Conservation (phyloP, 139 green algal genomes). For the Coelastrella sp. region DNA sequence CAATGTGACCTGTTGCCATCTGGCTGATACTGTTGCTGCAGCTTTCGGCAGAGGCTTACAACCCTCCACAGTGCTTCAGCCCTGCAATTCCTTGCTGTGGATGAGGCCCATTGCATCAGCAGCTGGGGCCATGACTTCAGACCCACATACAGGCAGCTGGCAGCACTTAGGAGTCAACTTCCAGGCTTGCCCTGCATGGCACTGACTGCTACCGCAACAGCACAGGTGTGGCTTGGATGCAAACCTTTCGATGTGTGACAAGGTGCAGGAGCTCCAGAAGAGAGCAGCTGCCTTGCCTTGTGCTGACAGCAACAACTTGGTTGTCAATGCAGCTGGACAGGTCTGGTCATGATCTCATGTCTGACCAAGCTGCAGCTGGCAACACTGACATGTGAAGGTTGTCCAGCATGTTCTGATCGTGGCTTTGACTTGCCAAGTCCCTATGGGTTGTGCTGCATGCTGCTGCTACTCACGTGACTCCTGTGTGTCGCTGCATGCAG, state of each 20-base stretch:
- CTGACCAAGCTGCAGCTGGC: no score
- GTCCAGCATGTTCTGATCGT: no score
- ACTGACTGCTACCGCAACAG: constrained; percentile 68
- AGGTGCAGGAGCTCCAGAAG: constrained; percentile 12
- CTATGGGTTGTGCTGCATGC: neutral
- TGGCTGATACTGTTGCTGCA: constrained; percentile 14
- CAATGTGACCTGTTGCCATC: neutral
- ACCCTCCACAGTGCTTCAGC: constrained; percentile 22
- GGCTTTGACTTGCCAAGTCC: no score
- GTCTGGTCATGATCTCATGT: no score
- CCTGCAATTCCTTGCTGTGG: constrained; percentile 65
- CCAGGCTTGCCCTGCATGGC: constrained; percentile 71
- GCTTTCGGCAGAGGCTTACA: constrained; percentile 48
- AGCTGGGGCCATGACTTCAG: constrained; percentile 45
- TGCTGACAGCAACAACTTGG: no score
- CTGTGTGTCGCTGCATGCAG: constrained; percentile 35
- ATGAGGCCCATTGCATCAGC: constrained; percentile 77
- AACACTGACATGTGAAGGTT: no score
- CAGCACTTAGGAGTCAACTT: constrained; percentile 46
- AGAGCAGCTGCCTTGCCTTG: neutral
- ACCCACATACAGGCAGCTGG: constrained; percentile 66
- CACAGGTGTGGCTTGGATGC: constrained; percentile 12
- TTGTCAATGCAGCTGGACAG: no score
- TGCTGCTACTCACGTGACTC: neutral
- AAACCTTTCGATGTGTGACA: neutral